These are phyloP conservation scores for Pezicula rhizophila DNA, from an alignment of 2,329 filamentous ascomycete species.

Conservation along the genomic window DNA sequence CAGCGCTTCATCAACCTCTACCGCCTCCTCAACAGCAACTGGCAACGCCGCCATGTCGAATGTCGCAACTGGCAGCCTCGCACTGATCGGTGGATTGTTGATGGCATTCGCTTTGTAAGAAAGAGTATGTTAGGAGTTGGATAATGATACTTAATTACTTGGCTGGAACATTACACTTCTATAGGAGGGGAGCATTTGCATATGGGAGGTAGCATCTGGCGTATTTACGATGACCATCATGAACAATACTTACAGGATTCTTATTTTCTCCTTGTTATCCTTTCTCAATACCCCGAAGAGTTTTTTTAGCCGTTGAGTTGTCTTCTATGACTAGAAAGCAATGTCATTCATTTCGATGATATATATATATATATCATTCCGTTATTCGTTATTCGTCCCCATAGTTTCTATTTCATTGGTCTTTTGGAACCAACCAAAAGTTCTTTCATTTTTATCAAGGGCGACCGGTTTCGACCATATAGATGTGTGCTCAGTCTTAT, in stretches of 20 bases:
- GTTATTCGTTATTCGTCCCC: no score
- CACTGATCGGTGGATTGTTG: slow-evolving; percentile 14
- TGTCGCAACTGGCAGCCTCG: slow-evolving; percentile 15
- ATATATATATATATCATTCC: no score
- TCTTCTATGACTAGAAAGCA: no score
- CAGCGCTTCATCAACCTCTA: not conserved
- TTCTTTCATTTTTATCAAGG: no score
- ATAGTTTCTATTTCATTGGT: no score
- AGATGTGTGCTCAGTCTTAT: no score
- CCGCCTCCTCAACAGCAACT: not conserved
- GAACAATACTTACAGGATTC: not conserved
- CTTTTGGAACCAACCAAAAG: no score
- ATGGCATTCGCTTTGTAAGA: slow-evolving; percentile 20
- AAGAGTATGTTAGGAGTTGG: not conserved
- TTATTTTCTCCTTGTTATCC: not conserved
- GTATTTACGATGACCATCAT: not conserved
- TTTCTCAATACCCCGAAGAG: slow-evolving; percentile 1
- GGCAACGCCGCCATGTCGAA: slow-evolving; percentile 5
- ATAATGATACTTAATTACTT: not conserved
- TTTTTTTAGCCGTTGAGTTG: not conserved
- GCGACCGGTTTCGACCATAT: no score
- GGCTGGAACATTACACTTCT: not conserved
- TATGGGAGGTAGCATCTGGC: not conserved
- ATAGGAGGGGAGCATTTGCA: not conserved
- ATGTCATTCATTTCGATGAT: no score